Percentiles rank a stretch among this genome's conserved stretches.
phyloP scores from a whole-genome alignment of 2,329 filamentous ascomycete genomes.

The Podosphaera leucotricha region DNA sequence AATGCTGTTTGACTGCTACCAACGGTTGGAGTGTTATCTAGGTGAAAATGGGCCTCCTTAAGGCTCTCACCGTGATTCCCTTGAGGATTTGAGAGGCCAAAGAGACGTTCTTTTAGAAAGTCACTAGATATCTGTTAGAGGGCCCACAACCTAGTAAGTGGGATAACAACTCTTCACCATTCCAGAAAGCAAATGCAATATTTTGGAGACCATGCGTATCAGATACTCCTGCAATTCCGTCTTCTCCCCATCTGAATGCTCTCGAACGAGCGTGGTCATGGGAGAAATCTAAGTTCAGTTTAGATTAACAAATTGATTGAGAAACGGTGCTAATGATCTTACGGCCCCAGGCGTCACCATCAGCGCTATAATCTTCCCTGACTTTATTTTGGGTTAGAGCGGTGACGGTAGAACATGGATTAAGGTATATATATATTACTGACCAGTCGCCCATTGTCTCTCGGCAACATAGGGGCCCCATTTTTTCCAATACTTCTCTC shows the following conservation, averaged over 20 bases:
- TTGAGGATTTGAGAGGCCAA: conserved; percentile 85
- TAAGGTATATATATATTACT: not conserved
- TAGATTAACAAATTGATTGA: conserved; percentile 8
- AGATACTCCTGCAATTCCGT: conserved; percentile 86
- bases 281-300: conserved; percentile 46
- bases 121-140: conserved; percentile 31
- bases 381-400: conserved; percentile 23
- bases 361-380: conserved; percentile 71
- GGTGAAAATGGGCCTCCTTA: conserved; percentile 89
- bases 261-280: conserved; percentile 79
- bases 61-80: conserved; percentile 94
- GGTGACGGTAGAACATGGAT: not conserved
- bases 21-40: conserved; percentile 63
- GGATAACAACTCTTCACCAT: conserved; percentile 61
- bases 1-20: conserved; percentile 1
- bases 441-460: conserved; percentile 86
- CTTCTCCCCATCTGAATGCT: conserved; percentile 86
- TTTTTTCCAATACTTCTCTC: conserved; percentile 89
- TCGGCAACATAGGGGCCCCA: conserved; percentile 91
- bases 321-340: conserved; percentile 20
- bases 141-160: conserved; percentile 13
- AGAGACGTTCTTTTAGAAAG: conserved; percentile 84
- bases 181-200: conserved; percentile 93
- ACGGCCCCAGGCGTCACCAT: conserved; percentile 93
- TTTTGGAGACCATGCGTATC: conserved; percentile 83